A percentile compares a stretch with the other conserved stretches of the same genome.
Evolutionary conservation across 1,139 yeast genomes (phyloP).

Genomic region (Protomyces pachydermus): DNA sequence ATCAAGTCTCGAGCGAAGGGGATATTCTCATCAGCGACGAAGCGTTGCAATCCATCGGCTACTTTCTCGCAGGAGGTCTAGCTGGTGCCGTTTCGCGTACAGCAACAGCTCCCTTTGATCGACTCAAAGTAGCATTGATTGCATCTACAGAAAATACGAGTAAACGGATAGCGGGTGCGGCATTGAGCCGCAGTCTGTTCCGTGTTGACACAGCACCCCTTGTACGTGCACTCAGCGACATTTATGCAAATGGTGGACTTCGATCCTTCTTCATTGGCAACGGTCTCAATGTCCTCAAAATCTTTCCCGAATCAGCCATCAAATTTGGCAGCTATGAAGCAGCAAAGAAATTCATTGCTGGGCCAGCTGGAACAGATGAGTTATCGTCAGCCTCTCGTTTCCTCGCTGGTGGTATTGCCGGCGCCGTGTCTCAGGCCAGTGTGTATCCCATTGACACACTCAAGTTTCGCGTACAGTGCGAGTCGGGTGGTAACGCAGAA

Average conservation of each 20-base stretch:
- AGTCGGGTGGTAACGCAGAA: constrained; percentile 35
- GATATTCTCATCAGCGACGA: constrained; percentile 81
- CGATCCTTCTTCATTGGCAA: constrained; percentile 89
- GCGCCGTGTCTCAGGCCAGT: constrained; percentile 84
- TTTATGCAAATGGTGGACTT: constrained; percentile 86
- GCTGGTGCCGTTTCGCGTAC: constrained; percentile 97
- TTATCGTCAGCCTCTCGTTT: constrained; percentile 75
- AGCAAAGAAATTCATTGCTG: constrained; percentile 69
- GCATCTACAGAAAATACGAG: constrained; percentile 66
- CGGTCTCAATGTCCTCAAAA: constrained; percentile 87
- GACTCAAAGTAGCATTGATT: constrained; percentile 85
- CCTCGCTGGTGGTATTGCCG: constrained; percentile 92
- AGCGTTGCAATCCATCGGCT: constrained; percentile 77
- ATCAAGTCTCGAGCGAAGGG: constrained; percentile 81
- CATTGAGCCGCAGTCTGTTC: constrained; percentile 40
- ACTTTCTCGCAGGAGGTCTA: constrained; percentile 87
- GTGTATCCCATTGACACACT: constrained; percentile 96
- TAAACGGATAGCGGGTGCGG: constrained; percentile 31
- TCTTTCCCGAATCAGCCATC: constrained; percentile 95
- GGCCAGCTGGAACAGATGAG: constrained; percentile 71
- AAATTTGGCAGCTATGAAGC: constrained; percentile 94
- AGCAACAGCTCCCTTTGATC: constrained; percentile 93
- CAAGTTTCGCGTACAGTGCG: constrained; percentile 46
- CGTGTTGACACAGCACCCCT: constrained; percentile 40
- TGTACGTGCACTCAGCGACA: constrained; percentile 73